Percentiles rank a stretch among this genome's conserved stretches.
Evolutionary conservation across 306 rosid species (phyloP).

Genomic region (Neltuma alba): DNA sequence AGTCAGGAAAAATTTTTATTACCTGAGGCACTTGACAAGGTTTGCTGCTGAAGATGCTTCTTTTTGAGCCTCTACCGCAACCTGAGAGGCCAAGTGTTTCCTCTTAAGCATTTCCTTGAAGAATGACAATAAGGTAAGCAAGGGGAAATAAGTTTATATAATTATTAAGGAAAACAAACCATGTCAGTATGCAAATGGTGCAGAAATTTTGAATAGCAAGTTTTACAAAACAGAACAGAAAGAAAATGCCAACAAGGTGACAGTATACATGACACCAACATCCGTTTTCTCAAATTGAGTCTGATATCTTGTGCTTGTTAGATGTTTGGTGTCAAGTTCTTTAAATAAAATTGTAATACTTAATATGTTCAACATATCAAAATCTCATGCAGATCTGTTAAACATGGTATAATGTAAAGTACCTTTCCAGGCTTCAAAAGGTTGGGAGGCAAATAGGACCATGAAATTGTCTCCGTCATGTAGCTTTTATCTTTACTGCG

Average conservation of each 20-base stretch:
- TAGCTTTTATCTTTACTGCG: constrained; percentile 48
- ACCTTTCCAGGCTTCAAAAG: constrained; percentile 74
- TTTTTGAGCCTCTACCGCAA: constrained; percentile 84
- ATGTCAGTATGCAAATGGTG: background rate
- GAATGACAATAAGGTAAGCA: constrained; percentile 32
- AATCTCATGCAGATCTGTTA: background rate
- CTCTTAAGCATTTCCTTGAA: constrained; percentile 85
- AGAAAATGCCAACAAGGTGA: background rate
- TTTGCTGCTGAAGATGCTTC: constrained; percentile 80
- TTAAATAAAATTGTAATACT: background rate
- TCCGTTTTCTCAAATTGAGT: background rate
- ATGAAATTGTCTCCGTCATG: constrained; percentile 50
- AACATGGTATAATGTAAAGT: background rate
- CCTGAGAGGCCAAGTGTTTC: constrained; percentile 72
- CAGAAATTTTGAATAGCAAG: background rate
- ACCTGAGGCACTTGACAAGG: constrained; percentile 80
- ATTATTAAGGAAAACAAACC: background rate
- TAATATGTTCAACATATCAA: background rate
- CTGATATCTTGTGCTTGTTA: background rate
- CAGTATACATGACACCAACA: background rate
- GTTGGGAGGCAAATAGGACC: constrained; percentile 67
- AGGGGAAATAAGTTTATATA: constrained; percentile 1
- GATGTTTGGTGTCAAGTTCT: background rate
- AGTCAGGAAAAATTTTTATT: constrained; percentile 14
- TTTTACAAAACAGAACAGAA: background rate